Conservation (phyloP, 208 protist species). For the Trypanosoma scelopori region DNA sequence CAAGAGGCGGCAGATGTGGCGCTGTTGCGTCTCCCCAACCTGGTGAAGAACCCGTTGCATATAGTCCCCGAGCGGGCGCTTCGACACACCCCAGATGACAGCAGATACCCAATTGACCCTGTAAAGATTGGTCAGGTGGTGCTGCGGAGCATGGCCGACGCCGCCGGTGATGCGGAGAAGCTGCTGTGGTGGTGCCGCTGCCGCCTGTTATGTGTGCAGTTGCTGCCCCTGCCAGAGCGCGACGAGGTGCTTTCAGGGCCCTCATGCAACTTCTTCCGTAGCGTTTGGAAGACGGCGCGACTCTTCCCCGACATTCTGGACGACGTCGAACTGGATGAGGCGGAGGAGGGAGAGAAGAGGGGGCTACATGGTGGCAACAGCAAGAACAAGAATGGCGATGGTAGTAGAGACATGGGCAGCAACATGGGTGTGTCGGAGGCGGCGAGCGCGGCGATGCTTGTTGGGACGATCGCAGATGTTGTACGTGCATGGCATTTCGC, state of each 20-base stretch:
- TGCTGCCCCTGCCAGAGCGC: constrained; percentile 35
- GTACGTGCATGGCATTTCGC: constrained; percentile 25
- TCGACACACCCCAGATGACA: neutral
- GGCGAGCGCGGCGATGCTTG: constrained; percentile 18
- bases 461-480: constrained; percentile 73
- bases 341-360: neutral
- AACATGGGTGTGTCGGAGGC: neutral
- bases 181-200: constrained; percentile 84
- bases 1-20: constrained; percentile 11
- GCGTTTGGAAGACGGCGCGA: constrained; percentile 50
- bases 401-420: neutral
- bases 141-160: constrained; percentile 57
- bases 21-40: constrained; percentile 23
- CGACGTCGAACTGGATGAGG: constrained; percentile 17
- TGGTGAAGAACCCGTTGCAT: constrained; percentile 14
- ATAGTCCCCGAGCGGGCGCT: constrained; percentile 14
- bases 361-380: neutral
- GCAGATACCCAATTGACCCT: constrained; percentile 7
- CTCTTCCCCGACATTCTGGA: constrained; percentile 31
- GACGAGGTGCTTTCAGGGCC: constrained; percentile 43
- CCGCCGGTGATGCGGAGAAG: constrained; percentile 29
- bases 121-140: constrained; percentile 19
- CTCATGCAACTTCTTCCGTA: constrained; percentile 56
- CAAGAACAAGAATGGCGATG: neutral
- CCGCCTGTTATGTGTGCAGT: constrained; percentile 58